Percentiles rank a stretch among this genome's conserved stretches.
phyloP scores from a whole-genome alignment of 768 basidiomycete species.

The Collybia sordida region DNA sequence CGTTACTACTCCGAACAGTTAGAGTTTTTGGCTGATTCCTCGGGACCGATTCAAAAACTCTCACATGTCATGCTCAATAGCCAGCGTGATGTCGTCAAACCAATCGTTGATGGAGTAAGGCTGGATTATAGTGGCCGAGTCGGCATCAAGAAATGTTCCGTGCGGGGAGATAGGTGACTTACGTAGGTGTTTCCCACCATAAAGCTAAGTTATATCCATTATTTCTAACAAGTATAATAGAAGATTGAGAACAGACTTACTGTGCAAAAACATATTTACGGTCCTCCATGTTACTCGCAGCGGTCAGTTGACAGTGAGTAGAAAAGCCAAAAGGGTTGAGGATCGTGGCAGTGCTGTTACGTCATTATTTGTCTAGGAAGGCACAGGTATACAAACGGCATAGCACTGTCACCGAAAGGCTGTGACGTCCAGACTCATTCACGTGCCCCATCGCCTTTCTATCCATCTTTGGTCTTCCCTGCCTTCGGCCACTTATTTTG shows the following conservation, averaged over 20 bases:
- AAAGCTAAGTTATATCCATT: too few relatives aligned
- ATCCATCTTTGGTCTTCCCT: slow-evolving; percentile 3
- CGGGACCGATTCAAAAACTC: too few relatives aligned
- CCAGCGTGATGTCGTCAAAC: slow-evolving; percentile 53
- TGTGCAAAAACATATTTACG: background rate
- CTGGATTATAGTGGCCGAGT: slow-evolving; percentile 32
- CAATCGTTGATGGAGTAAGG: slow-evolving; percentile 53
- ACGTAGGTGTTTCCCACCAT: too few relatives aligned
- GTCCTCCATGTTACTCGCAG: background rate
- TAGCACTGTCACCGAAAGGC: slow-evolving; percentile 11
- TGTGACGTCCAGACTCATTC: slow-evolving; percentile 23
- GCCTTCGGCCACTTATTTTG: slow-evolving; percentile 3
- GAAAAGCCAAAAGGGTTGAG: too few relatives aligned
- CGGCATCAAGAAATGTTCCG: too few relatives aligned
- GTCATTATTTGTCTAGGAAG: background rate
- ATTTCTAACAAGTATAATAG: too few relatives aligned
- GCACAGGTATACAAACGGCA: slow-evolving; percentile 1
- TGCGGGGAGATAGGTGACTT: too few relatives aligned
- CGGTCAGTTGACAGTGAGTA: background rate
- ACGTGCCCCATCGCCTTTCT: slow-evolving; percentile 10
- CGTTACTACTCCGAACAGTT: slow-evolving; percentile 33
- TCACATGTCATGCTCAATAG: slow-evolving; percentile 52
- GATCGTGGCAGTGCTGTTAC: background rate
- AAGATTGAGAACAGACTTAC: too few relatives aligned
- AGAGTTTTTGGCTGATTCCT: too few relatives aligned